Base-by-base conservation (phyloP, 2,329 filamentous ascomycete genomes). In the Botrytis squamosa region DNA sequence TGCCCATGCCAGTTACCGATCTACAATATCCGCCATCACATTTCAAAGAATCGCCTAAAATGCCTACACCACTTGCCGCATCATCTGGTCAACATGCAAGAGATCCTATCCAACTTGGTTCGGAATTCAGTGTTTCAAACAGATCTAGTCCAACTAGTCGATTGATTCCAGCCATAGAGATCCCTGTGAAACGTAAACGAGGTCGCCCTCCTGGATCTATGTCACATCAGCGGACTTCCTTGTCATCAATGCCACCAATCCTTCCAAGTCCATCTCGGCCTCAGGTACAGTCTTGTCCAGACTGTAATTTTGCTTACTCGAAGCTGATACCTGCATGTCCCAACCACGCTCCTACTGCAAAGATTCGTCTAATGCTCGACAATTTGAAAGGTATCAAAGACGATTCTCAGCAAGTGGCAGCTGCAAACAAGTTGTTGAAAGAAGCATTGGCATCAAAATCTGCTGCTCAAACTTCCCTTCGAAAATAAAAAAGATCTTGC, bases 341-440 rank as follows among this genome's bases (percentile, higher is more conserved):
- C 16, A 16, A 12, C 10, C 29, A 57, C 0, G 38, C 66, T 25
- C 38, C 66, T 42, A 36, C 38, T 18, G 5, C 38, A 25, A 57
- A 57, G 49, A 68, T 68, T 14, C 66, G 66, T 42, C 38, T 57
- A 42, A 68, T 68, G 66, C 49, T 68, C n/a, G 66, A 68, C 55
- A 57, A 68, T 42, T 25, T 68, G 66, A 68, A 68, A 57, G 36
- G 66, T 20, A 16, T 42, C 66, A 57, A 68, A 22, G 46, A 57
- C 16, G 38, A 44, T 57, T 12, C 49, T 68, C 9, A 68, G 10
- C 66, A 68, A 42, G 49, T 68, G 36, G 49, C 36, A 18, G 36
- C 29, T 57, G 66, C 66, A 38, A 20, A 22, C 10, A 68, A 33
- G 18, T 14, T 57, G 9, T 16, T 68, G 9, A 68, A 57, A 22